Evolutionary conservation across 352 stramenopile species (phyloP), one percentile per base, ranked within the genome.

Genomic region (Phytophthora europaea): DNA sequence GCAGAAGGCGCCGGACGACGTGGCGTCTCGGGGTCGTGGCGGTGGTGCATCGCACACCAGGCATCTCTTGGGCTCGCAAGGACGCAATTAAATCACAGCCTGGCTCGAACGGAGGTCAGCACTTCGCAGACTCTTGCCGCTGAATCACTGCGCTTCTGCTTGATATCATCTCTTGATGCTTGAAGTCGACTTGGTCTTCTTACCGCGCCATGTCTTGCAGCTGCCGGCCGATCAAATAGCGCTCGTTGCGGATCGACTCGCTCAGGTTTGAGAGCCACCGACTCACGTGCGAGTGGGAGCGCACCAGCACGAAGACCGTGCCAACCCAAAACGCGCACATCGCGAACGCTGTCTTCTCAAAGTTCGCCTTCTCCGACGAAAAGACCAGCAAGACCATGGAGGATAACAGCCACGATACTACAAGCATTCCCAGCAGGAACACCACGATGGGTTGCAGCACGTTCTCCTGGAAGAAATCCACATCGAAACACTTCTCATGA

Each of bases 231-330:
- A 97, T 94, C 43, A 97, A 70, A 78, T 96, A 97, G 48, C 90
- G 88, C 66, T 97, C 90, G 72, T 97, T 95, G 28, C 89, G 89
- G 55, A 97, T 94, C 68, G 88, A 92, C 70, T 97, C 90, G 62
- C 87, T 87, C 26, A 97, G 72, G 15, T 88, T 86, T 4, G 81
- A 75, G 9, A 94, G 61, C 90, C 90, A 97, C 22, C 70, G 78
- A 6, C 63, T 72, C 48, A 94, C 76, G 40, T 81, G 62, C 36
- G 77, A 74, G 66, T 91, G 87, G 18, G 79, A 89, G 9, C 76
- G 67, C 38, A 88, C 47, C 8, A 91, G 48, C 45, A 80, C 61
- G 12, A 80, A 71, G 1, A 74, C 68, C 2, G 72, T 68, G 22
- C 84, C 76, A 20, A 92, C 76, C 43, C 65, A 77, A 31, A 94